Evolutionary conservation across 768 basidiomycete genomes (phyloP), one percentile per base, ranked within the genome.

Genomic region (Amanita thiersii): DNA sequence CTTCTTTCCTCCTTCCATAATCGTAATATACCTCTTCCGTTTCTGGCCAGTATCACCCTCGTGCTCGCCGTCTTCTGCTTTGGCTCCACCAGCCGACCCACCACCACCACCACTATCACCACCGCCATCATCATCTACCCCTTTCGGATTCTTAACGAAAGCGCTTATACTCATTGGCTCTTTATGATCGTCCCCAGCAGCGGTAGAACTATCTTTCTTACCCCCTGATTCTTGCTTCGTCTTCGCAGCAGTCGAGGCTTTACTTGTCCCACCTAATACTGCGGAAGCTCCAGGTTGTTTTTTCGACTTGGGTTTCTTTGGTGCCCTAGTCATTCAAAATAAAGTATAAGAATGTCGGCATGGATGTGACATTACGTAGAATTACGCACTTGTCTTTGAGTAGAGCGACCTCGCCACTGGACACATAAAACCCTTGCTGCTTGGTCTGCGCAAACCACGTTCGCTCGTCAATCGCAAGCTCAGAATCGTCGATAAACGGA

Each of bases 401-500:
- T 9, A 97, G 58, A 3, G 89, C 89, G 10, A 97, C 85, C 53
- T 88, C 83, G 2, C 92, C 92, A 23, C 75, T 75, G 4, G 84
- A 86, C 7, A 97, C 92, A 54, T 92, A 94, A 67, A 93, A 96
- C 1, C 89, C 90, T 45, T 85, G 80, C 53, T 93, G 89, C 59
- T 86, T 89, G 3, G 93, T 94, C 59, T 89, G 81, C 3, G 86
- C 89, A 52, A 92, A 86, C 63, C 75, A 89, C 2, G 85, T 91
- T 3, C 94, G 81, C 56, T 93, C 81, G 64, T 98, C 93, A 34
- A 93, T 65, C 18, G 78, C 81, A 43, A 94, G 68, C 56, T 98
- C 94, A 1, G 90, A 89, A 62, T 99, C 96, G 69, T 99, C 96
- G 55, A 99, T 96, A 65, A 98, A 98, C 0, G 89, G 86, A 63